Base-by-base conservation (phyloP, 1,284 basidiomycete species). In the Tilletia setariae region DNA sequence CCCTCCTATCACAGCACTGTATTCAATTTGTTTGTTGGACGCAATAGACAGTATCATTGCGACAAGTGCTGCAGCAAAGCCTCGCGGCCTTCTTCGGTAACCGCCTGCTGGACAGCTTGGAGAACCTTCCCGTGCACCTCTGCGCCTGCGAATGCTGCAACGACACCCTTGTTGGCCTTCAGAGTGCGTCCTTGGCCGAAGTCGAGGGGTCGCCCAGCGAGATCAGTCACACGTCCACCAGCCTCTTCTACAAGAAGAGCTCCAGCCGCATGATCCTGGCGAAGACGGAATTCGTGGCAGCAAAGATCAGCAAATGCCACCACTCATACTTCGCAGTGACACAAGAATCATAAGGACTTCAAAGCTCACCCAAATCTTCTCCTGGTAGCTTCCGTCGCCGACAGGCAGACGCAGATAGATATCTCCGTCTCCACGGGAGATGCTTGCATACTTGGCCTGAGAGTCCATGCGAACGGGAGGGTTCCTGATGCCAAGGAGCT, bases 391-490 rank as follows among this genome's bases (percentile, higher is more conserved):
- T 19, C 89, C 87, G 16, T 90, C 89, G 7, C 86, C 83, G 66
- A 90, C 91, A 0, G 96, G 96, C 85, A 97, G 91, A 30, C 95
- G 87, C 65, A 98, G 85, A 84, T 99, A 98, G 44, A 90, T 89
- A 15, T 90, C 90, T 1, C 93, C 93, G 71, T 96, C 92, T 0
- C 94, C 93, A 51, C 94, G 86, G 1, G 90, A 89, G 19, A 98
- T 88, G 77, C 90, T 90, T 40, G 90, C 90, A 79, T 98, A 98
- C 84, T 98, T 98, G 8, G 94, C 94, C 84, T 98, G 95, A 82
- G 91, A 93, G 83, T 98, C 96, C 93, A 98, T 97, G 32, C 93
- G 87, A n/a, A 90, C 86, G 51, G 91, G 87, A 21, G 86, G 80
- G 40, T 86, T 85, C 11, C 88, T 88, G 69, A 95, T 88, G 16